Evolutionary conservation across 179 eudicot genomes (phyloP), one percentile per base, ranked within the genome.

Genomic region (Silene vulgaris): DNA sequence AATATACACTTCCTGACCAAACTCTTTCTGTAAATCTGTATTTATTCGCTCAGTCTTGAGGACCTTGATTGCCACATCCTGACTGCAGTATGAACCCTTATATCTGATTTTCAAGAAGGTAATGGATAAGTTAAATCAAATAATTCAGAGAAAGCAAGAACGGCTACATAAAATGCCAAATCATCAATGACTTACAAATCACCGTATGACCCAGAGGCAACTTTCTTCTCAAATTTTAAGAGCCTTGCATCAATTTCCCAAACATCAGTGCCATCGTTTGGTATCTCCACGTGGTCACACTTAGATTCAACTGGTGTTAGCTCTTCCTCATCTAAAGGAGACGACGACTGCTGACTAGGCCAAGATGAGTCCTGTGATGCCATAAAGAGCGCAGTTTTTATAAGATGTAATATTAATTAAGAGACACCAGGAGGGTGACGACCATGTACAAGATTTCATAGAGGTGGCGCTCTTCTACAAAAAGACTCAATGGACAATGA

Each of bases 121-220:
- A 40, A 40, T 40, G 8, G 26, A 11, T 16, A 65, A 62, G 5
- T 48, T 66, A 14, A 14, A 62, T 8, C n/a, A 59, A 4, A 71
- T 65, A 76, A 76, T 12, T 21, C 64, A 68, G 45, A 26, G 62
- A 14, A 75, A 14, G 35, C 21, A 56, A 72, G 26, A 37, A 14
- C 16, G 1, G 9, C 11, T 61, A 16, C n/a, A 30, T 28, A 23
- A 28, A 13, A 23, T 29, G 71, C 20, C 16, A 32, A 60, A 78
- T 19, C 61, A 45, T 37, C 54, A 62, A 11, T 63, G 65, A 85
- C 98, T 88, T 87, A 94, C 98, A 94, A 73, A 83, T 94, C 98
- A 77, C 98, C 97, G 84, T 94, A 92, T 69, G 97, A 89, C 61
- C 98, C 98, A 71, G 98, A 90, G 43, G 97, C 98, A 85, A 94